Conservation (phyloP, 768 basidiomycete species). For the Cubamyces lactineus region DNA sequence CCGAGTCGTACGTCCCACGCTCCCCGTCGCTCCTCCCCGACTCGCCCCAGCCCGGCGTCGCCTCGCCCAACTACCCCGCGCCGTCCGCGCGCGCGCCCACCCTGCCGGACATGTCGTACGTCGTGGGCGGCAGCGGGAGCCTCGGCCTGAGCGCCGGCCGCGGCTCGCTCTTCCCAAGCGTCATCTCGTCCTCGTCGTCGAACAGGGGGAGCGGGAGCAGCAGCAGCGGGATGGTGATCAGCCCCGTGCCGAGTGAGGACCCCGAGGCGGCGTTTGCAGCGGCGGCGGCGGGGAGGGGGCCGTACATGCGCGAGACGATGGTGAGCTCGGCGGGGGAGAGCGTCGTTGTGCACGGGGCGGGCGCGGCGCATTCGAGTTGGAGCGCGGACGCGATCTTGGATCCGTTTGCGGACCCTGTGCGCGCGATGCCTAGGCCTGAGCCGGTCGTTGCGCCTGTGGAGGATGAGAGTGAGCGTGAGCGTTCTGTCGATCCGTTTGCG, state of each 20-base stretch:
- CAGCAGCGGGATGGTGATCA: conserved; percentile 18
- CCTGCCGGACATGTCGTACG: conserved; percentile 11
- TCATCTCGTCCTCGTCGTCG: conserved; percentile 19
- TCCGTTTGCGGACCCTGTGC: conserved; percentile 10
- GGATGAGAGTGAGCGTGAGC: neutral
- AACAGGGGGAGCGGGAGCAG: conserved; percentile 2
- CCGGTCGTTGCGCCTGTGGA: neutral
- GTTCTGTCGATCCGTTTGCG: conserved; percentile 14
- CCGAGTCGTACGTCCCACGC: conserved; percentile 7
- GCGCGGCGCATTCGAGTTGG: conserved; percentile 13
- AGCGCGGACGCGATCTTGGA: conserved; percentile 19
- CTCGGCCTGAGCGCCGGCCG: conserved; percentile 10
- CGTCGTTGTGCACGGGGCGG: conserved; percentile 3
- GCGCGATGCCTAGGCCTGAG: neutral
- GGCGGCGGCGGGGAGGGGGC: neutral
- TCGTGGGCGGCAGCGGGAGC: neutral
- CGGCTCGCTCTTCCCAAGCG: conserved; percentile 22
- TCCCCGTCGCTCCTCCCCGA: conserved; percentile 19
- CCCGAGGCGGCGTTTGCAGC: neutral
- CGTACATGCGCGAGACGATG: conserved; percentile 22
- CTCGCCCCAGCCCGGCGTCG: conserved; percentile 9
- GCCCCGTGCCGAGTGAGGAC: conserved; percentile 12
- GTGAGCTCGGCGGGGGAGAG: conserved; percentile 14
- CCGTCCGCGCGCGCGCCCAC: neutral
- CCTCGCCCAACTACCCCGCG: neutral